Evolutionary conservation across 2,329 filamentous ascomycete species (phyloP).

Genomic region (Diaporthe sp.): DNA sequence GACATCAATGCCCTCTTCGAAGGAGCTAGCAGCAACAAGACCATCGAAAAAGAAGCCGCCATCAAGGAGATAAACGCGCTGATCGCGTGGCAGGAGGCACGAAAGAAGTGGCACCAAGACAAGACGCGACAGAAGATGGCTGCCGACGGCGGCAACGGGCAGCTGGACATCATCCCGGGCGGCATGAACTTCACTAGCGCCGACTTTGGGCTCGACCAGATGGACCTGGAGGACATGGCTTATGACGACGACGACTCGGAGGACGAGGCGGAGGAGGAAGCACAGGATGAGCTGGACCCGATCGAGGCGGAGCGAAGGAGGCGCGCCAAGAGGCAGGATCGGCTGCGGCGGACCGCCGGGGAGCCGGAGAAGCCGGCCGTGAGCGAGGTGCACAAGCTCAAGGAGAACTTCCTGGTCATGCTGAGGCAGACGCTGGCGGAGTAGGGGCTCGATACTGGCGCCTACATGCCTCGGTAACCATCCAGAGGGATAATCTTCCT

Average conservation of each 20-base stretch:
- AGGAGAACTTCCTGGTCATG: conserved; percentile 85
- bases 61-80: conserved; percentile 86
- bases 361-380: conserved; percentile 87
- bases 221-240: conserved; percentile 88
- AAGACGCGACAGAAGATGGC: conserved; percentile 99
- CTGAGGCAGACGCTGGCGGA: conserved; percentile 84
- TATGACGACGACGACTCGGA: conserved; percentile 77
- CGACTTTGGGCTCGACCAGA: conserved; percentile 91
- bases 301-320: conserved; percentile 88
- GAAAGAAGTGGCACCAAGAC: conserved; percentile 98
- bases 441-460: conserved; percentile 55
- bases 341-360: conserved; percentile 83
- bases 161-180: conserved; percentile 64
- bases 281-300: conserved; percentile 85
- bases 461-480: not conserved
- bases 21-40: conserved; percentile 77
- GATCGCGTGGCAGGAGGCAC: conserved; percentile 92
- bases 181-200: conserved; percentile 78
- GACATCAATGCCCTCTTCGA: conserved; percentile 96
- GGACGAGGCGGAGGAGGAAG: conserved; percentile 76
- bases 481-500: too few species aligned
- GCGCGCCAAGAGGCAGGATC: conserved; percentile 82
- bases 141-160: conserved; percentile 75
- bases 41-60: conserved; percentile 79
- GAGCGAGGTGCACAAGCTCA: conserved; percentile 84